Percentiles rank a stretch among this genome's conserved stretches.
Conservation (phyloP, 495 filamentous ascomycete species). For the Neurospora intermedia region DNA sequence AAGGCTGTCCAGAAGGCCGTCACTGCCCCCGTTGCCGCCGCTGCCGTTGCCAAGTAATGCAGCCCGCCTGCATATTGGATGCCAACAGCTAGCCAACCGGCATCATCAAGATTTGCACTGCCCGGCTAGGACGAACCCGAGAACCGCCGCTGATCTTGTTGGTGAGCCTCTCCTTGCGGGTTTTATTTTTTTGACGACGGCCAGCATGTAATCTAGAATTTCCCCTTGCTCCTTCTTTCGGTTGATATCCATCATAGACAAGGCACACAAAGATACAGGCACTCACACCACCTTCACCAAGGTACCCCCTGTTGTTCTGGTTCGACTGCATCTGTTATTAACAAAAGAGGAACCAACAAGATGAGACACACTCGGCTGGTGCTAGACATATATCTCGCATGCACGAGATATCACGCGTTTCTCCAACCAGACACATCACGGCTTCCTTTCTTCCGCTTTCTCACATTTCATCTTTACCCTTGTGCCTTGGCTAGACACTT, state of each 20-base stretch:
- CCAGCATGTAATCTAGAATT: not conserved
- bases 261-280: not conserved
- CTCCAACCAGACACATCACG: not conserved
- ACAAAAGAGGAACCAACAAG: not conserved
- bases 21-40: not conserved
- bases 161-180: not conserved
- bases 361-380: not conserved
- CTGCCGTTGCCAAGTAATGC: not conserved
- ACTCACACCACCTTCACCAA: not conserved
- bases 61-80: not conserved
- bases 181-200: not conserved
- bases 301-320: not conserved
- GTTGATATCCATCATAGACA: not conserved
- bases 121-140: not conserved
- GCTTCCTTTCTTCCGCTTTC: not conserved
- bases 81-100: not conserved
- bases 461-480: not conserved
- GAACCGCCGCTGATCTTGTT: not conserved
- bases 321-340: not conserved
- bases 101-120: not conserved
- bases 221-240: not conserved
- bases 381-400: not conserved
- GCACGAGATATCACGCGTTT: not conserved
- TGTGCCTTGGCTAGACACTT: not conserved
- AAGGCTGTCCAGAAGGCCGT: slow-evolving; percentile 6